Evolutionary conservation across 2,329 filamentous ascomycete species (phyloP), one percentile per base, ranked within the genome.

Genomic region (Colletotrichum chrysophilum): DNA sequence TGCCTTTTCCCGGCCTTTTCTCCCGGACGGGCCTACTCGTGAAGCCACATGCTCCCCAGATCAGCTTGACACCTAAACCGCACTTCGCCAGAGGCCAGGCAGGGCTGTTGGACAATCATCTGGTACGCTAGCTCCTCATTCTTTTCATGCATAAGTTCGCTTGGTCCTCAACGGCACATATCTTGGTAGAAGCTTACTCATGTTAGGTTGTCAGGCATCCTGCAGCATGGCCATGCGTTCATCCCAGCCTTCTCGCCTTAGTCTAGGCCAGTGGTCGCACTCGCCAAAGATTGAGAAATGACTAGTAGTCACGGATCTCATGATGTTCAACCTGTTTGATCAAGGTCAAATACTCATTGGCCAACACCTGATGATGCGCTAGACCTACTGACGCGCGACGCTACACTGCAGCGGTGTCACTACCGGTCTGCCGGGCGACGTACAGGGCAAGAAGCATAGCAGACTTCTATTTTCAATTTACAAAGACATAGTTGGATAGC

Each of bases 1-100:
- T 61, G 56, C 69, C 76, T 82, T 82, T 80, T 81, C n/a, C 79
- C 80, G 78, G 72, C 69, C 61, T 13, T 28, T 80, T 78, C 66
- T 78, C 58, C 77, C 79, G 78, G 76, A 76, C 73, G 73, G 73
- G 56, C 77, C 79, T 77, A 77, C 58, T 77, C 43, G 4, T 79
- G 74, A 81, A 77, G 66, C 66, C 66, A 75, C 71, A 71, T 76
- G 74, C 24, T 36, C 28, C 70, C 36, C 21, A 32, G 56, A 55
- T 34, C 64, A 67, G 62, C 55, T 66, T 64, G 30, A 43, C 62
- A 48, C 32, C 28, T 62, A 26, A 69, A 60, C 43, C 70, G 48
- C 64, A 69, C 24, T 48, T 69, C 34, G 58, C 70, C 64, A 21
- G 56, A 12, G 34, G 70, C 56, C 16, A 73, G 64, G 38, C 70